phyloP scores from a whole-genome alignment of 352 stramenopile genomes.

The Pythium chondricola region DNA sequence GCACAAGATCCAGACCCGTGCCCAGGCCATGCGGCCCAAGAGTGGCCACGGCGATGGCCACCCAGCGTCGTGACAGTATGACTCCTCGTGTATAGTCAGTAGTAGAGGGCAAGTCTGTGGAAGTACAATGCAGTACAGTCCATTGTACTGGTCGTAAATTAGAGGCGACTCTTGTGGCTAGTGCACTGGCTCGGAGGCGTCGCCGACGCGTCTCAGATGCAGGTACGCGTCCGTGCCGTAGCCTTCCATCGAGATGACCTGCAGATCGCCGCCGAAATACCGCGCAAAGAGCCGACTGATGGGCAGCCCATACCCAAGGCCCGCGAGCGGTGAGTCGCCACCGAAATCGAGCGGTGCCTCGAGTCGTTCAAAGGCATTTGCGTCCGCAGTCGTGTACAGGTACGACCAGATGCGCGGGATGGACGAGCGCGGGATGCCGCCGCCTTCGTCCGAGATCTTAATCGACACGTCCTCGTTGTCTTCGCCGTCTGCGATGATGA shows the following conservation, averaged over 20 bases:
- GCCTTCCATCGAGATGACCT: slow-evolving; percentile 99
- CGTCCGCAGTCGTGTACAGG: slow-evolving; percentile 98
- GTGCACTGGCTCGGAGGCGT: slow-evolving; percentile 83
- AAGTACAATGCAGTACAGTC: too few species aligned
- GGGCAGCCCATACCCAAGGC: slow-evolving; percentile 95
- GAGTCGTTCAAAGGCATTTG: slow-evolving; percentile 88
- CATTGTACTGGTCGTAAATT: neutral
- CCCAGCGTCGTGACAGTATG: neutral
- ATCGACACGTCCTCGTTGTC: slow-evolving; percentile 99
- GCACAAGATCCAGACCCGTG: slow-evolving; percentile 47
- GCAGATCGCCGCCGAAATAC: slow-evolving; percentile 99
- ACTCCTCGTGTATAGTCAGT: neutral
- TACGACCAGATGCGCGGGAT: slow-evolving; percentile 99
- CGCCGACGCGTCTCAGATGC: slow-evolving; percentile 90
- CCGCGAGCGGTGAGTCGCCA: slow-evolving; percentile 88
- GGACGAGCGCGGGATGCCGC: slow-evolving; percentile 97
- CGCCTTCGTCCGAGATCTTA: slow-evolving; percentile 99
- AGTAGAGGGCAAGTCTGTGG: too few species aligned
- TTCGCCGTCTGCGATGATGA: slow-evolving; percentile 99
- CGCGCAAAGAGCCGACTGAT: slow-evolving; percentile 96
- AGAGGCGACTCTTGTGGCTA: too few species aligned
- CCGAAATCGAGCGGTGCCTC: slow-evolving; percentile 85
- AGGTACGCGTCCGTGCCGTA: slow-evolving; percentile 98
- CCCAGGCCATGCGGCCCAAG: slow-evolving; percentile 48
- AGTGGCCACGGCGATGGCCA: slow-evolving; percentile 18